Evolutionary conservation across 306 rosid genomes (phyloP).

Genomic region (Trifolium dubium): DNA sequence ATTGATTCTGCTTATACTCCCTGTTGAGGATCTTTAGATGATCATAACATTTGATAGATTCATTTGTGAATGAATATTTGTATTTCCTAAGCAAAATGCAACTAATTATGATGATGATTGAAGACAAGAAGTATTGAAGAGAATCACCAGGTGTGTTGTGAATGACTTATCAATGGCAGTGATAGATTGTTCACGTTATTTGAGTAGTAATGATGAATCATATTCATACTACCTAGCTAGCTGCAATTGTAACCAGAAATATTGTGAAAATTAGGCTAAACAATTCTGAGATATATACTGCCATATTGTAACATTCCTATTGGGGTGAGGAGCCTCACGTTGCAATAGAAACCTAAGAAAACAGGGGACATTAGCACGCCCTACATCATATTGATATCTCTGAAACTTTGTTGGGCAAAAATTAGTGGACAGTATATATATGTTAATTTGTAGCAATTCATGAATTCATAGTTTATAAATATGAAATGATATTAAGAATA

Average conservation of each 20-base stretch:
- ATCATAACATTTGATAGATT: not conserved
- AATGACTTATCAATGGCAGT: slow-evolving; percentile 54
- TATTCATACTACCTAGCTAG: slow-evolving; percentile 28
- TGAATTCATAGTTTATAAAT: no score
- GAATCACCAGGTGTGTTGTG: slow-evolving; percentile 43
- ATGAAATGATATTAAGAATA: no score
- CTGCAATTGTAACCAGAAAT: slow-evolving; percentile 15
- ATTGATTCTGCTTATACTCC: no score
- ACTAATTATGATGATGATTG: not conserved
- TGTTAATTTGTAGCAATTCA: no score
- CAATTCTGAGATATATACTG: slow-evolving; percentile 46
- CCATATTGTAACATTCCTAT: slow-evolving; percentile 51
- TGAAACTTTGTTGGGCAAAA: no score
- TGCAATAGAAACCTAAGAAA: slow-evolving; percentile 46
- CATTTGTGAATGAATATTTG: no score
- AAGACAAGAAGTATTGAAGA: not conserved
- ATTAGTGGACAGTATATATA: no score
- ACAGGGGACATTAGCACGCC: not conserved
- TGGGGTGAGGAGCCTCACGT: slow-evolving; percentile 28
- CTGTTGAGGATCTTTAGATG: no score
- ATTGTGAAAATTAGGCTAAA: slow-evolving; percentile 48
- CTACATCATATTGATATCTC: not conserved
- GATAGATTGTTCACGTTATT: slow-evolving; percentile 33
- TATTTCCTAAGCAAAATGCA: not conserved
- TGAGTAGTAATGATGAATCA: slow-evolving; percentile 41